Conservation (phyloP, 148 eudicot genomes). For the Silene conica region DNA sequence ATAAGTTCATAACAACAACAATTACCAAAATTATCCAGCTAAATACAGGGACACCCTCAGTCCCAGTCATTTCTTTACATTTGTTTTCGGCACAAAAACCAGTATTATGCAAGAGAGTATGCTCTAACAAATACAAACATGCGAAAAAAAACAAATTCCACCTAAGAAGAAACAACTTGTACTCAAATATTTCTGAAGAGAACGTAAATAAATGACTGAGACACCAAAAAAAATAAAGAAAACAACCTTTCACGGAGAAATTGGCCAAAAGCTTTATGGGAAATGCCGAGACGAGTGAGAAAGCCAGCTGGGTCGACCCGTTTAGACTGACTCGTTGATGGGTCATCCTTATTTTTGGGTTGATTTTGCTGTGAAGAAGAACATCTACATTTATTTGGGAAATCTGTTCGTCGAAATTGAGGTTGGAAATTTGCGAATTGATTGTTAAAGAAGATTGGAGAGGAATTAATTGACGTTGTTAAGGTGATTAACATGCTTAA, state of each 20-base stretch:
- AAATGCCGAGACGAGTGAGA: constrained; percentile 50
- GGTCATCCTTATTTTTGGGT: constrained; percentile 20
- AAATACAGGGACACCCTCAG: no score
- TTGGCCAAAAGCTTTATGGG: constrained; percentile 66
- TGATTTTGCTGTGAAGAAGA: constrained; percentile 26
- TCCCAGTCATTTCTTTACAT: no score
- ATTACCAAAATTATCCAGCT: no score
- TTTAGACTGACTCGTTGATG: constrained; percentile 21
- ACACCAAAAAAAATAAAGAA: background rate
- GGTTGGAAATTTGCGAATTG: constrained; percentile 8
- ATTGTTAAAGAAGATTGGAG: constrained; percentile 15
- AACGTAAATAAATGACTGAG: background rate
- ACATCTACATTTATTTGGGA: constrained; percentile 27
- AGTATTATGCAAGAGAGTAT: no score
- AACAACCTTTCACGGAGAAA: constrained; percentile 84
- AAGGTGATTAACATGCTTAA: constrained; percentile 26
- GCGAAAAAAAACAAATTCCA: no score
- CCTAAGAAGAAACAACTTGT: no score
- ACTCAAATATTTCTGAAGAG: no score
- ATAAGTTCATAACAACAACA: no score
- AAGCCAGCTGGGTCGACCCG: constrained; percentile 90
- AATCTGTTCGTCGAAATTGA: constrained; percentile 13
- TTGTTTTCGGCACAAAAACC: no score
- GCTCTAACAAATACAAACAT: no score
- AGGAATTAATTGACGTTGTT: constrained; percentile 22